Percentiles rank a stretch among this genome's conserved stretches.
Evolutionary conservation across 2,329 filamentous ascomycete species (phyloP).

Genomic region (Pseudocercospora eumusae): DNA sequence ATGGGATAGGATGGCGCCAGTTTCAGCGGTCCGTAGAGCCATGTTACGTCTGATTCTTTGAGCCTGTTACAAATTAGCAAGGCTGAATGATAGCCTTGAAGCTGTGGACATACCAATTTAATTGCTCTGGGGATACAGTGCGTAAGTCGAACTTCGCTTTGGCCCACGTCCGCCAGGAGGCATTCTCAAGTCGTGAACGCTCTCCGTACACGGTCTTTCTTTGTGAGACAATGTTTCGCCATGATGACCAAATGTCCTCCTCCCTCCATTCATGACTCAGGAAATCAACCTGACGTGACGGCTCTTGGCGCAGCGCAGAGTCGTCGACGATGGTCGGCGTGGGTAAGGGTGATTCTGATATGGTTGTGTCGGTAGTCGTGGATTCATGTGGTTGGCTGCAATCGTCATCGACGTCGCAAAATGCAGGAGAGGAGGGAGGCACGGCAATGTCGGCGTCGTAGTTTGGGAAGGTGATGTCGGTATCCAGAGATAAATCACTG

Average conservation of each 20-base stretch:
- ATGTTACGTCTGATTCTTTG: slow-evolving; percentile 96
- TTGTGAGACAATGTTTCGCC: slow-evolving; percentile 86
- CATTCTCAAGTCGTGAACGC: slow-evolving; percentile 83
- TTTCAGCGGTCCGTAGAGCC: slow-evolving; percentile 92
- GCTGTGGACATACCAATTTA: slow-evolving; percentile 76
- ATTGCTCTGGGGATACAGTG: slow-evolving; percentile 84
- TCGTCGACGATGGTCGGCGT: slow-evolving; percentile 73
- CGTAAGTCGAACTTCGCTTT: slow-evolving; percentile 85
- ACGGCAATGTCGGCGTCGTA: slow-evolving; percentile 41
- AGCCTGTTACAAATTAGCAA: slow-evolving; percentile 62
- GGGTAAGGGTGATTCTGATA: slow-evolving; percentile 60
- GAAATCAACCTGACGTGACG: slow-evolving; percentile 91
- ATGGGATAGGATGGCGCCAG: slow-evolving; percentile 63
- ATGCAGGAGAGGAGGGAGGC: slow-evolving; percentile 11
- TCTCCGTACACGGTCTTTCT: slow-evolving; percentile 73
- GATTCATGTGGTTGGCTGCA: slow-evolving; percentile 28
- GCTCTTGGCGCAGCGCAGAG: slow-evolving; percentile 69
- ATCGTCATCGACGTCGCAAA: slow-evolving; percentile 23
- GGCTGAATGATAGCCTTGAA: not conserved
- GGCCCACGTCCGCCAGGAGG: slow-evolving; percentile 95
- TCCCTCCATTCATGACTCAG: slow-evolving; percentile 90
- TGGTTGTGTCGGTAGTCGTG: slow-evolving; percentile 56
- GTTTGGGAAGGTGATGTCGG: slow-evolving; percentile 48
- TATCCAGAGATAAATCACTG: slow-evolving; percentile 56
- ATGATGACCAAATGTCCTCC: slow-evolving; percentile 96